Conservation (phyloP, 2,329 filamentous ascomycete species). For the Penicillium frequentans region DNA sequence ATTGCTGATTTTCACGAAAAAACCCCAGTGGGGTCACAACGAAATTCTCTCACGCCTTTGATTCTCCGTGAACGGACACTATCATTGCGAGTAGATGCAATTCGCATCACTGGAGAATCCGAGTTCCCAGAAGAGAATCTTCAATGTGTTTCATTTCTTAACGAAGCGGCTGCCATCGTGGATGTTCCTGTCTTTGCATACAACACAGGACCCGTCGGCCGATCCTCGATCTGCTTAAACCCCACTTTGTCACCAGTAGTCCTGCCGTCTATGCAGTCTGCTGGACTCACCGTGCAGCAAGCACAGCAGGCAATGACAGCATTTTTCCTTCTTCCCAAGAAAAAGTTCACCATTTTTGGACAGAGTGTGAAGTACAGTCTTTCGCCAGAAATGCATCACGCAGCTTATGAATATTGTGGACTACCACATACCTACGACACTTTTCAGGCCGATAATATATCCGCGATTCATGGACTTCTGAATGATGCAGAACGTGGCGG, state of each 20-base stretch:
- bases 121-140: constrained; percentile 10
- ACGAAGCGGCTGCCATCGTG: neutral
- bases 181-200: constrained; percentile 21
- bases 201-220: constrained; percentile 18
- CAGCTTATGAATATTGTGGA: constrained; percentile 28
- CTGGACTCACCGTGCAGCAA: constrained; percentile 7
- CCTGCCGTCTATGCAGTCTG: neutral
- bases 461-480: constrained; percentile 12
- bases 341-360: constrained; percentile 25
- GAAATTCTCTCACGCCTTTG: neutral
- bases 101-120: constrained; percentile 13
- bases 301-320: constrained; percentile 13
- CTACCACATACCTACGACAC: constrained; percentile 23
- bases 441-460: constrained; percentile 5
- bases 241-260: constrained; percentile 23
- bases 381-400: constrained; percentile 31
- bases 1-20: constrained; percentile 6
- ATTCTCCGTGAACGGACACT: neutral
- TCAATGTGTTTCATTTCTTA: constrained; percentile 7
- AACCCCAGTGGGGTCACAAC: neutral
- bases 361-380: constrained; percentile 21
- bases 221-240: constrained; percentile 22
- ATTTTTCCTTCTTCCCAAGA: constrained; percentile 13
- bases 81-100: constrained; percentile 7
- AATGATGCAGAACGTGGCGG: constrained; percentile 14